Conservation (phyloP, 441 rosid species). For the Sinapis alba region DNA sequence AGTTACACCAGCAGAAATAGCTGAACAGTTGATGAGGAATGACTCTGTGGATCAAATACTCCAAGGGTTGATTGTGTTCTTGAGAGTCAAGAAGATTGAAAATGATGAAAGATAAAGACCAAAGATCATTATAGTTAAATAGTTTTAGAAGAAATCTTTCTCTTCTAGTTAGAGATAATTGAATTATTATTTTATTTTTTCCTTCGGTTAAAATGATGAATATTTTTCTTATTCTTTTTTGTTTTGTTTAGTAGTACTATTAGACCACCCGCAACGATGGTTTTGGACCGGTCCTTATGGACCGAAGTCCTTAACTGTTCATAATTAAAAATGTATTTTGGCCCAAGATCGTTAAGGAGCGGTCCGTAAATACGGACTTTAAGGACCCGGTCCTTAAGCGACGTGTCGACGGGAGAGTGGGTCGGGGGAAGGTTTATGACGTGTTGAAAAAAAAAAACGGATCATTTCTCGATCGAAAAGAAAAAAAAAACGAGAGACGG, state of each 20-base stretch:
- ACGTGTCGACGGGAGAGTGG: too few relatives aligned
- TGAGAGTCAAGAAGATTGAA: constrained; percentile 36
- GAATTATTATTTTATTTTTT: background rate
- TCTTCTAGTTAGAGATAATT: background rate
- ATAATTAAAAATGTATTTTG: too few relatives aligned
- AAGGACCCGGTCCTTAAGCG: too few relatives aligned
- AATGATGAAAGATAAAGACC: constrained; percentile 11
- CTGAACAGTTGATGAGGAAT: constrained; percentile 56
- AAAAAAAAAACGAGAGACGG: too few relatives aligned
- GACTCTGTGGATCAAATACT: constrained; percentile 42
- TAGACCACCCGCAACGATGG: too few relatives aligned
- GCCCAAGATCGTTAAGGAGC: too few relatives aligned
- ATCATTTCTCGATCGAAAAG: too few relatives aligned
- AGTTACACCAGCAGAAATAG: constrained; percentile 64
- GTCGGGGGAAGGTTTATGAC: too few relatives aligned
- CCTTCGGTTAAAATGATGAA: background rate
- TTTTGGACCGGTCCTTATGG: too few relatives aligned
- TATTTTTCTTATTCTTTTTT: background rate
- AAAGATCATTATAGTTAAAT: background rate
- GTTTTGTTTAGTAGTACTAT: background rate
- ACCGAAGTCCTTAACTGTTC: too few relatives aligned
- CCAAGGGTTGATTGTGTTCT: constrained; percentile 40
- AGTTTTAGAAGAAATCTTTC: background rate
- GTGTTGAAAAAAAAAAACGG: too few relatives aligned
- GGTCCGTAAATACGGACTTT: too few relatives aligned